Evolutionary conservation across 2,329 filamentous ascomycete species (phyloP), one percentile per base, ranked within the genome.

Genomic region (Colletotrichum spaethianum): DNA sequence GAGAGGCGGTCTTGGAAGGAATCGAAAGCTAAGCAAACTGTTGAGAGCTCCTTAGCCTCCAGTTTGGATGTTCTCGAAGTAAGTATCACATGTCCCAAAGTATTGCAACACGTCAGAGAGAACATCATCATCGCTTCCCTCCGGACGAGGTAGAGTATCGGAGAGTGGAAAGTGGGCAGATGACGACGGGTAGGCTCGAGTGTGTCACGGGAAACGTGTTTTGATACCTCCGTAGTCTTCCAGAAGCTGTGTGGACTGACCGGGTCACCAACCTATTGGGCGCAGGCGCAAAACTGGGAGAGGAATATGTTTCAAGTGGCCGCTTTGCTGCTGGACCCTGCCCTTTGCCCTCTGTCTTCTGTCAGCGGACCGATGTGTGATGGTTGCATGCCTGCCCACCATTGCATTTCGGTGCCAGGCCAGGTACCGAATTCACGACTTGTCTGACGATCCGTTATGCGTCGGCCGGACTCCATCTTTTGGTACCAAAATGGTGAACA

Each of bases 161-260:
- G 26, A 20, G 26, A n/a, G 50, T 52, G 31, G 9, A 8, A 9
- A 31, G 20, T 31, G 26, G 12, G 26, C 26, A 52, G 48, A 28
- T 52, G 48, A 52, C 48, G 48, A 28, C 48, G 23, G 48, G 28
- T 50, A 50, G 64, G 33, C 57, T 62, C 50, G 57, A 62, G 64
- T 72, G 69, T 72, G 69, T 72, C 52, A 72, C 57, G 69, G 52
- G 64, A 59, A 63, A 50, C 63, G n/a, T n/a, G 48, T 56, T 71
- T 71, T 62, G 67, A 66, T 53, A 66, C 67, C 68, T 70, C 48
- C 48, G 63, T 60, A 46, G 33, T 36, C 52, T 69, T 68, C 64
- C 63, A 71, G 68, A 67, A 70, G 63, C 63, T 48, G 56, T 48
- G 55, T 71, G 64, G 67, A 53, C 55, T 40, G 55, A 40, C 48